Conservation (phyloP, 108 stramenopile species). For the Schizochytrium sp. region DNA sequence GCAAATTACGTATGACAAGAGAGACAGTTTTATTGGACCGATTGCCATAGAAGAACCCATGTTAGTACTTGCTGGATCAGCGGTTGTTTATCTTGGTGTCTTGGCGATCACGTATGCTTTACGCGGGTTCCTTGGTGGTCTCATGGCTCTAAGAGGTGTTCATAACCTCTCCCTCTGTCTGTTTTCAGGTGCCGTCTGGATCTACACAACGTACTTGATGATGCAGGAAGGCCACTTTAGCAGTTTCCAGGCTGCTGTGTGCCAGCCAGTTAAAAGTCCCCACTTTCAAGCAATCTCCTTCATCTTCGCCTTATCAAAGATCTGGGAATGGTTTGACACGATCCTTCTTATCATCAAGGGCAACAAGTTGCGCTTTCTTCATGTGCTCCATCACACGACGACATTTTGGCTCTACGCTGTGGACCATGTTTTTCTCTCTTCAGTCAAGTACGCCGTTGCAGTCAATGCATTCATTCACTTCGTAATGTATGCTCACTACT, state of each 20-base stretch:
- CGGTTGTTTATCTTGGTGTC: background rate
- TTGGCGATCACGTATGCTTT: background rate
- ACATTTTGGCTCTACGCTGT: slow-evolving; percentile 60
- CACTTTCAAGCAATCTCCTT: slow-evolving; percentile 31
- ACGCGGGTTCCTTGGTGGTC: background rate
- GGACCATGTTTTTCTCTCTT: slow-evolving; percentile 40
- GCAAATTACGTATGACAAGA: slow-evolving; percentile 11
- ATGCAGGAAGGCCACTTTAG: slow-evolving; percentile 11
- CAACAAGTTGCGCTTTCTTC: slow-evolving; percentile 35
- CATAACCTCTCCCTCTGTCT: slow-evolving; percentile 34
- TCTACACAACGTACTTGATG: slow-evolving; percentile 46
- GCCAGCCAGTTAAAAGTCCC: background rate
- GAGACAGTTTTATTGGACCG: background rate
- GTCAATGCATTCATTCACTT: slow-evolving; percentile 51
- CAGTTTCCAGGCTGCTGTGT: background rate
- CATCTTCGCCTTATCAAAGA: background rate
- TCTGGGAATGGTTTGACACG: slow-evolving; percentile 60
- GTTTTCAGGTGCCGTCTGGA: slow-evolving; percentile 32
- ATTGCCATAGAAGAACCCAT: background rate
- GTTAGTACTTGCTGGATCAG: background rate
- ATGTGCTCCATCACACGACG: slow-evolving; percentile 36
- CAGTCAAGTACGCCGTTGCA: slow-evolving; percentile 53
- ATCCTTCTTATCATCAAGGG: slow-evolving; percentile 50
- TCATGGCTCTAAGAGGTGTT: background rate
- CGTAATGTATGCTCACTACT: slow-evolving; percentile 58